phyloP scores from a whole-genome alignment of 2,329 filamentous ascomycete genomes.

The Talaromyces sp. region DNA sequence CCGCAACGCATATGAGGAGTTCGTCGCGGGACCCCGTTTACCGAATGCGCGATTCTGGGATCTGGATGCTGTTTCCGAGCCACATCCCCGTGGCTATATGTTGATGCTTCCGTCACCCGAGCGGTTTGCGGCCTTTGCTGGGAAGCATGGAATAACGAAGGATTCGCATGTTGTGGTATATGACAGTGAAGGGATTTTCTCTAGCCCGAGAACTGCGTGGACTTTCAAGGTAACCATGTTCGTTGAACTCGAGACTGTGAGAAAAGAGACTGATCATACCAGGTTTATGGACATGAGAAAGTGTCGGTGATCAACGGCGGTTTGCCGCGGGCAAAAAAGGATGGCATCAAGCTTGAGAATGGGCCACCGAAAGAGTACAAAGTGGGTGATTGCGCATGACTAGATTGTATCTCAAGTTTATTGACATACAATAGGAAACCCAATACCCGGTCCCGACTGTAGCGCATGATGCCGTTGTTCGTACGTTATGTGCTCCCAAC shows the following conservation, averaged over 20 bases:
- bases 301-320: slow-evolving; percentile 2
- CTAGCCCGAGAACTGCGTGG: not conserved
- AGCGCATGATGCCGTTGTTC: not conserved
- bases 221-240: slow-evolving; percentile 1
- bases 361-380: not conserved
- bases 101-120: slow-evolving; percentile 6
- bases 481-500: not conserved
- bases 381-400: too few species aligned
- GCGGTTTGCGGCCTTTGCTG: not conserved
- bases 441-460: not conserved
- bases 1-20: not conserved
- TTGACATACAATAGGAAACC: not conserved
- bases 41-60: slow-evolving; percentile 8
- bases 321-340: slow-evolving; percentile 2
- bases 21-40: not conserved
- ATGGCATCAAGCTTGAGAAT: not conserved
- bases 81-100: not conserved
- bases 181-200: slow-evolving; percentile 2
- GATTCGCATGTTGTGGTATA: slow-evolving; percentile 1
- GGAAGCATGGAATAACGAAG: not conserved
- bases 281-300: slow-evolving; percentile 6
- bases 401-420: too few species aligned
- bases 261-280: not conserved
- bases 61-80: not conserved
- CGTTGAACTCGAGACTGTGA: too few species aligned